Conservation (phyloP, 2,329 filamentous ascomycete genomes). For the Pezicula neosporulosa region DNA sequence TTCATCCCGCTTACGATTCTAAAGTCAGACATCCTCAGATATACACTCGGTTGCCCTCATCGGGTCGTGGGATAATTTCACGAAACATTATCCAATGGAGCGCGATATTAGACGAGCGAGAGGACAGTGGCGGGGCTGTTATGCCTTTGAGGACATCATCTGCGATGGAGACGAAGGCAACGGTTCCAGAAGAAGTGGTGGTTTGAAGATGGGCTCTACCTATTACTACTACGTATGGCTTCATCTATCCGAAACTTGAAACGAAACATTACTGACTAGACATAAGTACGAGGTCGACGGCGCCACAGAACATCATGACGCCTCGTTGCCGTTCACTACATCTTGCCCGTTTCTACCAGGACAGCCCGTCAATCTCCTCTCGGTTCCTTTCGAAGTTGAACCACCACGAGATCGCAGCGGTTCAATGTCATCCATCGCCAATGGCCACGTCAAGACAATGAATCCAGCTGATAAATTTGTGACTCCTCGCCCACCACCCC, state of each 20-base stretch:
- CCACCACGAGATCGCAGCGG: conserved; percentile 57
- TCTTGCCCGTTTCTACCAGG: conserved; percentile 84
- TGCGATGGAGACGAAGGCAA: conserved; percentile 64
- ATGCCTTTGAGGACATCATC: conserved; percentile 81
- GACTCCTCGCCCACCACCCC: conserved; percentile 59
- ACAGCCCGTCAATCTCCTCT: conserved; percentile 80
- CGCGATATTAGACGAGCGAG: conserved; percentile 71
- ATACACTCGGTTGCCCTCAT: conserved; percentile 73
- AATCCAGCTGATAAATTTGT: conserved; percentile 74
- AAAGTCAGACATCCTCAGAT: conserved; percentile 56
- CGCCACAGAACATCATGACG: conserved; percentile 72
- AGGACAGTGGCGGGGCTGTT: conserved; percentile 82
- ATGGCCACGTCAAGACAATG: conserved; percentile 66
- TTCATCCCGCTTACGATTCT: conserved; percentile 13
- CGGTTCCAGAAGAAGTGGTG: conserved; percentile 63
- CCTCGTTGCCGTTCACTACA: conserved; percentile 68
- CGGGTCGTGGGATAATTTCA: conserved; percentile 96
- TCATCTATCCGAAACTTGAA: conserved; percentile 27
- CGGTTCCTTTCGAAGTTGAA: conserved; percentile 69
- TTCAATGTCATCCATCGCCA: conserved; percentile 59
- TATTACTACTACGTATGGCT: conserved; percentile 91
- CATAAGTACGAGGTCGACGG: conserved; percentile 78
- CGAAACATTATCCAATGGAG: conserved; percentile 74
- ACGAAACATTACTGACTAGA: conserved; percentile 12
- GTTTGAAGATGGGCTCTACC: conserved; percentile 85